Conservation (phyloP, 768 basidiomycete species). For the Mycena capillaripes region DNA sequence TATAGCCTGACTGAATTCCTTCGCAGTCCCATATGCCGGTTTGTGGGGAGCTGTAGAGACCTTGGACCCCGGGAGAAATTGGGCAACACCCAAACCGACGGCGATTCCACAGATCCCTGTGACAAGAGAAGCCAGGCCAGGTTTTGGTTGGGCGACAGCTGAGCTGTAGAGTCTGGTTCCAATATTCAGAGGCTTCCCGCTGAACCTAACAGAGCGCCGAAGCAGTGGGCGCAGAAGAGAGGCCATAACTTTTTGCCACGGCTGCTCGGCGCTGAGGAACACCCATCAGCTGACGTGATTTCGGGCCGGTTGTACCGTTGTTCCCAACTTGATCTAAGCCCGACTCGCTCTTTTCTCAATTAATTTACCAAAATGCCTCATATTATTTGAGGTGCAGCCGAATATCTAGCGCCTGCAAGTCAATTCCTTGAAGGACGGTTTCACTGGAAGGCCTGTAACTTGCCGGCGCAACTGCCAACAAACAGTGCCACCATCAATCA, state of each 20-base stretch:
- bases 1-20: conserved; percentile 22
- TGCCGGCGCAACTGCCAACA: too few species aligned
- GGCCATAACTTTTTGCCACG: conserved; percentile 4
- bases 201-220: not conserved
- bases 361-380: too few species aligned
- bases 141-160: not conserved
- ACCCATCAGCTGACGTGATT: not conserved
- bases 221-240: conserved; percentile 19
- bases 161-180: conserved; percentile 2
- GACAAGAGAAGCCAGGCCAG: not conserved
- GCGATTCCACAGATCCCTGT: conserved; percentile 25
- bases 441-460: too few species aligned
- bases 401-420: too few species aligned
- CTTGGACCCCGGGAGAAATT: not conserved
- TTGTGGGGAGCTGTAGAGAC: not conserved
- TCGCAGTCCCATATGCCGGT: conserved; percentile 11
- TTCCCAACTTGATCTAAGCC: too few species aligned
- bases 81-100: conserved; percentile 12
- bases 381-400: too few species aligned
- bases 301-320: not conserved
- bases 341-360: too few species aligned
- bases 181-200: not conserved
- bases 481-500: too few species aligned
- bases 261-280: not conserved
- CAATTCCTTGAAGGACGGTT: too few species aligned